Conservation (phyloP, 805 yeast species). For the Saccharomycopsis sp. region DNA sequence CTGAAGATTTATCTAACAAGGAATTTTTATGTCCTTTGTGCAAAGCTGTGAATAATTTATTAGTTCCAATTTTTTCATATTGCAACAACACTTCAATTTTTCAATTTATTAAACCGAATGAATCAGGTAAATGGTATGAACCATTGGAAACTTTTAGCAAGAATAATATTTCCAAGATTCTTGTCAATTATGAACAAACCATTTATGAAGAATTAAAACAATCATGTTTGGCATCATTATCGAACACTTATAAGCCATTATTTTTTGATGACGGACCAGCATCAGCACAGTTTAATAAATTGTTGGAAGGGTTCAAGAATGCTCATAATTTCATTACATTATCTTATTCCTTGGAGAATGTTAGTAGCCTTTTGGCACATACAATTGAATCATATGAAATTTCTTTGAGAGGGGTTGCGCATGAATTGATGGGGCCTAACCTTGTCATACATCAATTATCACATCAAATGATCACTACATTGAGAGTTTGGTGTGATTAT, state of each 20-base stretch:
- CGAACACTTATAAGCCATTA: neutral
- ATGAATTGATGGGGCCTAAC: slow-evolving; percentile 23
- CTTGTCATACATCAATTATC: slow-evolving; percentile 51
- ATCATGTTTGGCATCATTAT: slow-evolving; percentile 1
- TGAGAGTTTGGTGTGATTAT: slow-evolving; percentile 43
- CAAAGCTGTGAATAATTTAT: slow-evolving; percentile 76
- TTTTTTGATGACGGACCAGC: slow-evolving; percentile 6
- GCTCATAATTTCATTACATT: slow-evolving; percentile 14
- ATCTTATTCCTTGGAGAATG: slow-evolving; percentile 21
- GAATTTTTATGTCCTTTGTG: slow-evolving; percentile 90
- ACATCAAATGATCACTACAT: slow-evolving; percentile 50
- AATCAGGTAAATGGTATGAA: slow-evolving; percentile 4
- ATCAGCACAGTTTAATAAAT: slow-evolving; percentile 1
- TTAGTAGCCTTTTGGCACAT: slow-evolving; percentile 37
- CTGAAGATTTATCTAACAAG: slow-evolving; percentile 61
- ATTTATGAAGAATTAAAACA: slow-evolving; percentile 10
- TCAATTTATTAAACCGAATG: slow-evolving; percentile 6
- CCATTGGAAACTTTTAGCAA: slow-evolving; percentile 12
- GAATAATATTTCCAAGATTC: neutral
- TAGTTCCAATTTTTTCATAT: slow-evolving; percentile 47
- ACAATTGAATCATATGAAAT: slow-evolving; percentile 63
- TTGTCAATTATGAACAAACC: slow-evolving; percentile 4
- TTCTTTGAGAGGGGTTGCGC: slow-evolving; percentile 44
- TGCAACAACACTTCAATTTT: slow-evolving; percentile 8
- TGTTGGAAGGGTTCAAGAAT: slow-evolving; percentile 22